A percentile compares a stretch with the other conserved stretches of the same genome.
Conservation (phyloP, 2,329 filamentous ascomycete species). For the Pseudocercospora musae region DNA sequence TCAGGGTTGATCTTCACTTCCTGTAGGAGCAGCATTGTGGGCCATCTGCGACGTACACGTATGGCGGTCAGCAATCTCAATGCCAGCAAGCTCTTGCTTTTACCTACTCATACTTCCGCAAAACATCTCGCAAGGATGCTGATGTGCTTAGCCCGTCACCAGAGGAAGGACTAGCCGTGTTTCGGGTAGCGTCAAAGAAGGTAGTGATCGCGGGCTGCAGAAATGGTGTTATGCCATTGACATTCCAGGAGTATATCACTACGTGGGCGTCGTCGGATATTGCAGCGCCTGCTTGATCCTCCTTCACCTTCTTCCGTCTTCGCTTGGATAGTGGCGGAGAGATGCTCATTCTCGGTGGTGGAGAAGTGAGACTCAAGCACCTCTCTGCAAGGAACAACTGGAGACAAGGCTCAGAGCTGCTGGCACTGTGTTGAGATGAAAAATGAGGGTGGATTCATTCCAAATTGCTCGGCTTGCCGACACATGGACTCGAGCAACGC, state of each 20-base stretch:
- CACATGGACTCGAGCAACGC: not conserved
- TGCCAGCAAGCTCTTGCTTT: too few species aligned
- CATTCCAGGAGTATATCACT: conserved; percentile 48
- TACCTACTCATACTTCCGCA: conserved; percentile 40
- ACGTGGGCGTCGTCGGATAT: conserved; percentile 18
- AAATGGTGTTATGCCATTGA: conserved; percentile 48
- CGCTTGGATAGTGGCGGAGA: conserved; percentile 36
- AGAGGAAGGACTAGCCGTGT: not conserved
- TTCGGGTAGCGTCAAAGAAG: conserved; percentile 32
- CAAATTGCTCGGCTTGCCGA: conserved; percentile 4
- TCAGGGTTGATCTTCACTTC: conserved; percentile 48
- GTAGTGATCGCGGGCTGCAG: conserved; percentile 41
- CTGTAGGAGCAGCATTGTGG: conserved; percentile 47
- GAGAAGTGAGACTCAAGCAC: not conserved
- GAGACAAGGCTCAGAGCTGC: not conserved
- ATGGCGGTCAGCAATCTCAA: not conserved
- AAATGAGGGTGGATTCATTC: not conserved
- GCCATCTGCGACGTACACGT: conserved; percentile 31
- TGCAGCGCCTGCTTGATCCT: not conserved
- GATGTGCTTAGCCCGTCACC: not conserved
- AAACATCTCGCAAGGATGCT: conserved; percentile 38
- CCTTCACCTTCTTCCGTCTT: conserved; percentile 1
- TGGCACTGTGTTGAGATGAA: not conserved
- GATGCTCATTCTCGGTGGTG: conserved; percentile 11
- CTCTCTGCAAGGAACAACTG: not conserved